Base-by-base conservation (phyloP, 495 filamentous ascomycete species). In the Penicillium alfredii region DNA sequence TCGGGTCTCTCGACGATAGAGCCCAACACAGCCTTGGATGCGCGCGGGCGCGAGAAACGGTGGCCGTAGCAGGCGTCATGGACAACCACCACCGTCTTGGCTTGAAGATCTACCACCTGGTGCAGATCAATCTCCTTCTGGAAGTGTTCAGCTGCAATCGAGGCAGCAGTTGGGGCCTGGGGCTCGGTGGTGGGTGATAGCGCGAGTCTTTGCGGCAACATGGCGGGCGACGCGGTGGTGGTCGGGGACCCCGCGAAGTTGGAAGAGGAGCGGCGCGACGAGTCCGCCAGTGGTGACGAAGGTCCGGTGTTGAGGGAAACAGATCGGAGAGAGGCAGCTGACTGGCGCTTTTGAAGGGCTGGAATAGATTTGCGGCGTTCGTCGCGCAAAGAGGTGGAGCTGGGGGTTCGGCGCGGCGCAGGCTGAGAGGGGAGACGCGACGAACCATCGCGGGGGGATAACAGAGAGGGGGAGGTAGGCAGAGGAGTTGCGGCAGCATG, bases 61-160 rank as follows among this genome's bases (percentile, higher is more conserved):
- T 98, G 92, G 8, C 87, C 88, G 48, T 96, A 98, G 64, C 90
- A 94, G 33, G 81, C 79, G 58, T 98, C 93, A 40, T 97, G 86
- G 3, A 97, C 53, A 19, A 98, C 73, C 7, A 94, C 88, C 2
- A 90, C 58, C 0, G 86, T 86, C 48, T 85, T 78, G 14, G 82
- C 62, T 7, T 60, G 49, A 8, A 71, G 50, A 25, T 73, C 67
- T 6, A 59, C 56, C 15, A 65, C 60, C 28, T 79, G 69, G 45
- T 89, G 81, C 10, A 72, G 45, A 3, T 73, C 71, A 1, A 92
- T 54, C 51, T 94, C 86, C 44, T 71, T 75, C 32, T 69, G 62
- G 55, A 95, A 84, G 53, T 82, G 74, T 1, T 73, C 73, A 10
- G 63, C 74, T 1, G 88, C 88, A 19, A 94, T 71, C 13, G 77